A percentile compares a stretch with the other conserved stretches of the same genome.
Conservation (phyloP, 192 early-diverging fungal species). For the Coemansia sp. region DNA sequence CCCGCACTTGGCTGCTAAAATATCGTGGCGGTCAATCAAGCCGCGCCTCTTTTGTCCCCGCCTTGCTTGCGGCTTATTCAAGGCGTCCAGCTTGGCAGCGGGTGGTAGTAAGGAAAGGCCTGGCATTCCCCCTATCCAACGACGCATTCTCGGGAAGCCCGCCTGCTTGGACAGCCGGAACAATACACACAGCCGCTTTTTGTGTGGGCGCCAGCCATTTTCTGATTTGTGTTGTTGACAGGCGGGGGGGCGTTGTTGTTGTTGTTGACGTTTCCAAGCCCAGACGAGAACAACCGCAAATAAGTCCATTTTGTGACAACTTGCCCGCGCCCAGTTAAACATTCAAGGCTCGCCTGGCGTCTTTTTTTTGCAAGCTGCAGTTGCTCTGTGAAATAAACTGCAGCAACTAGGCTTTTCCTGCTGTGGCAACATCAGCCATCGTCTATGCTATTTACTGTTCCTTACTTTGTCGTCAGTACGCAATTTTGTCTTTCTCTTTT, state of each 20-base stretch:
- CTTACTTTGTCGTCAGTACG: slow-evolving; percentile 7
- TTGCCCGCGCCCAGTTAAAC: neutral
- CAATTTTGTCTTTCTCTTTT: slow-evolving; percentile 8
- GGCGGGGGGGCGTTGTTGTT: slow-evolving; percentile 6
- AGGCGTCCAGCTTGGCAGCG: neutral
- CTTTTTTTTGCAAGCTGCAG: neutral
- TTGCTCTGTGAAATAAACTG: slow-evolving; percentile 11
- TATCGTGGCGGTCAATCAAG: neutral
- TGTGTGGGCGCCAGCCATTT: slow-evolving; percentile 3
- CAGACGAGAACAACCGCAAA: neutral
- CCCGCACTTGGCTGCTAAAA: neutral
- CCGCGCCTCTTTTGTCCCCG: neutral
- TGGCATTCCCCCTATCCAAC: neutral
- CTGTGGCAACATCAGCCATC: slow-evolving; percentile 16
- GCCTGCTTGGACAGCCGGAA: slow-evolving; percentile 7
- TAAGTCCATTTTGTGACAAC: neutral
- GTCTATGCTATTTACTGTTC: slow-evolving; percentile 8
- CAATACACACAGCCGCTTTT: neutral
- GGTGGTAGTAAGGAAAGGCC: neutral
- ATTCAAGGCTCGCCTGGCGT: neutral
- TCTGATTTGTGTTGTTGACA: slow-evolving; percentile 9
- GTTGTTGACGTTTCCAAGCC: neutral
- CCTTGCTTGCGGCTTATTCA: slow-evolving; percentile 1
- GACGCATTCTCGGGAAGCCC: slow-evolving; percentile 4
- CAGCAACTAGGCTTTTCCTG: slow-evolving; percentile 9